phyloP scores from a whole-genome alignment of 2,329 filamentous ascomycete genomes.

The Calonectria ilicicola region DNA sequence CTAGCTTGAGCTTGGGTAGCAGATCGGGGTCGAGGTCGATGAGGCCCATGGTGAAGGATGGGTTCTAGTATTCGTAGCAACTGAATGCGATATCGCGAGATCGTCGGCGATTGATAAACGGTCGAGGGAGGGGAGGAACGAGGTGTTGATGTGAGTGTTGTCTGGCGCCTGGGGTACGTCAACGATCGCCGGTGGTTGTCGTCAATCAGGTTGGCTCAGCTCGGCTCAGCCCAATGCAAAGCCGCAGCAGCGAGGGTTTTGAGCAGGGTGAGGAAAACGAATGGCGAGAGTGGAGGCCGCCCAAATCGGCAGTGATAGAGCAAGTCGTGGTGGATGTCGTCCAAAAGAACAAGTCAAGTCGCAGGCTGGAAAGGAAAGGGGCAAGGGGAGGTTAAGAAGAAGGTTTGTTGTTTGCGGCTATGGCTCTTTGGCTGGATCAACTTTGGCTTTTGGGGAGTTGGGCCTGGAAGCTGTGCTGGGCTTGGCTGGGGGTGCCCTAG shows the following conservation, averaged over 20 bases:
- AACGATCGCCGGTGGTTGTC: constrained; percentile 13
- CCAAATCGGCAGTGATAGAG: neutral
- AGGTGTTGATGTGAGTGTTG: neutral
- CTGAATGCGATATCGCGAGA: neutral
- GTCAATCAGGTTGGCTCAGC: constrained; percentile 16
- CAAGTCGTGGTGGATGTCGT: constrained; percentile 5
- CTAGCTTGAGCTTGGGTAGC: constrained; percentile 68
- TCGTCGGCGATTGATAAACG: neutral
- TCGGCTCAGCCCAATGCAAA: constrained; percentile 2
- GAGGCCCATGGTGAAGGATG: constrained; percentile 53
- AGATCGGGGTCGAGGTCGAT: constrained; percentile 66
- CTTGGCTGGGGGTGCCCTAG: constrained; percentile 13
- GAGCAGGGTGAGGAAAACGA: neutral
- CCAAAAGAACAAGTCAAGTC: neutral
- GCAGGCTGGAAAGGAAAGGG: neutral
- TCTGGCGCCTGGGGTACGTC: constrained; percentile 7
- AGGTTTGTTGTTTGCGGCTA: constrained; percentile 16
- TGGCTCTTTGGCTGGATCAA: neutral
- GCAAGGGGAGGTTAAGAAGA: neutral
- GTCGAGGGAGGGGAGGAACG: neutral
- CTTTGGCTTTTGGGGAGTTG: constrained; percentile 5
- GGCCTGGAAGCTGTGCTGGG: constrained; percentile 6
- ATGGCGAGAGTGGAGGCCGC: neutral
- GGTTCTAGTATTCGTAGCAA: neutral
- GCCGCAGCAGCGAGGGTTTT: neutral